Conservation (phyloP, 495 filamentous ascomycete genomes). For the Penicillium subrubescens region DNA sequence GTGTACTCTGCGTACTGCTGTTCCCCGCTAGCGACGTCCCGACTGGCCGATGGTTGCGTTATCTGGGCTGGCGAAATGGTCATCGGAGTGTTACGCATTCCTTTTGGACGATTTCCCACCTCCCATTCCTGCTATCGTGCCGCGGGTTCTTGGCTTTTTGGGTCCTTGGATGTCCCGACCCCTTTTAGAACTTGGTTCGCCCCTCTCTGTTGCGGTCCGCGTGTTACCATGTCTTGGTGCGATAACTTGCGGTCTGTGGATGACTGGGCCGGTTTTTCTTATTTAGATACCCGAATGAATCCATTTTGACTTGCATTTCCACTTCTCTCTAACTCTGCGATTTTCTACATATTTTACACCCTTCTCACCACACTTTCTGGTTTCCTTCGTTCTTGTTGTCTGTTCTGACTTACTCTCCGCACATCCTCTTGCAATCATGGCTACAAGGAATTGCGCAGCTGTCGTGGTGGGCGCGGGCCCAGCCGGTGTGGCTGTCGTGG, state of each 20-base stretch:
- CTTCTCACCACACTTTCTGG: background rate
- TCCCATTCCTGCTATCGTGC: conserved; percentile 10
- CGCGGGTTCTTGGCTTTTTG: conserved; percentile 17
- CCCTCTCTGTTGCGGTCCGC: background rate
- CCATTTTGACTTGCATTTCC: conserved; percentile 7
- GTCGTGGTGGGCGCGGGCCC: conserved; percentile 61
- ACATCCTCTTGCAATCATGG: conserved; percentile 25
- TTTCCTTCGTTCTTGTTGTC: background rate
- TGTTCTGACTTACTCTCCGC: background rate
- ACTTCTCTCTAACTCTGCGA: background rate
- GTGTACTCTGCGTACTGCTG: background rate
- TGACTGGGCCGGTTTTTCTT: conserved; percentile 3
- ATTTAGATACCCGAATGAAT: conserved; percentile 33
- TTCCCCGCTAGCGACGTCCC: conserved; percentile 19
- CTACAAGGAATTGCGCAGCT: conserved; percentile 45
- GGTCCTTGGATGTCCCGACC: background rate
- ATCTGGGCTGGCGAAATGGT: conserved; percentile 26
- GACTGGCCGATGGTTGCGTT: conserved; percentile 34
- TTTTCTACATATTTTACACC: too few relatives aligned
- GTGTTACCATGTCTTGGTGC: background rate
- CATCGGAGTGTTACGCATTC: conserved; percentile 24
- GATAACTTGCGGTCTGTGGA: conserved; percentile 12
- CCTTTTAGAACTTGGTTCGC: background rate
- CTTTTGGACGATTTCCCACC: background rate
- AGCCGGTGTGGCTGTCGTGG: conserved; percentile 57